Evolutionary conservation across 805 yeast species (phyloP).

Genomic region (Ogataea nitratoaversa): DNA sequence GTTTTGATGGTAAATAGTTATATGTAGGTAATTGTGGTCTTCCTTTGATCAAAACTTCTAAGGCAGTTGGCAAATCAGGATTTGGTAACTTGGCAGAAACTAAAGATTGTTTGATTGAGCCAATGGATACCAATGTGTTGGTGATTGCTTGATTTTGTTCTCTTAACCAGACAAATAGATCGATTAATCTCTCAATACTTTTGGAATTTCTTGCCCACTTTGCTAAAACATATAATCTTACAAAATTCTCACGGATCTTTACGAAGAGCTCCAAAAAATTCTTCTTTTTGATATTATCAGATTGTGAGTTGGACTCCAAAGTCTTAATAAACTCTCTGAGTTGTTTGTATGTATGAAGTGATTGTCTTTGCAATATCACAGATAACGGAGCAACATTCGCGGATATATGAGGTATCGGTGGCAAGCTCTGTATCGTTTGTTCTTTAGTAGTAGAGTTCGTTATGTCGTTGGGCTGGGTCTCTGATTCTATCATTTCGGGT

Average conservation of each 20-base stretch:
- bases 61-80: constrained; percentile 82
- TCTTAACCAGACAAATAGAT: constrained; percentile 82
- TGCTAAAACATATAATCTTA: constrained; percentile 76
- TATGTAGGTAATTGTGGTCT: constrained; percentile 70
- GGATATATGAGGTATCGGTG: constrained; percentile 62
- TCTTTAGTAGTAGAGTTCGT: no score
- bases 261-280: constrained; percentile 66
- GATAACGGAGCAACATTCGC: constrained; percentile 65
- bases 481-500: no score
- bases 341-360: constrained; percentile 61
- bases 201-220: constrained; percentile 82
- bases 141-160: constrained; percentile 69
- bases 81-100: constrained; percentile 89
- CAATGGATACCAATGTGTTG: constrained; percentile 61
- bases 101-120: constrained; percentile 62
- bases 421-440: constrained; percentile 15
- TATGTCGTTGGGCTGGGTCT: no score
- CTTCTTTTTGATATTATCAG: constrained; percentile 63
- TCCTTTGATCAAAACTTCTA: constrained; percentile 78
- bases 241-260: constrained; percentile 72
- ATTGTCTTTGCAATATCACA: constrained; percentile 52
- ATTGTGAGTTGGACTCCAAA: constrained; percentile 45
- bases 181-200: constrained; percentile 73
- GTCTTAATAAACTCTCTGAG: constrained; percentile 58
- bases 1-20: constrained; percentile 45